A percentile compares a stretch with the other conserved stretches of the same genome.
phyloP scores from a whole-genome alignment of 1,139 yeast species.

The Candida smagusa region DNA sequence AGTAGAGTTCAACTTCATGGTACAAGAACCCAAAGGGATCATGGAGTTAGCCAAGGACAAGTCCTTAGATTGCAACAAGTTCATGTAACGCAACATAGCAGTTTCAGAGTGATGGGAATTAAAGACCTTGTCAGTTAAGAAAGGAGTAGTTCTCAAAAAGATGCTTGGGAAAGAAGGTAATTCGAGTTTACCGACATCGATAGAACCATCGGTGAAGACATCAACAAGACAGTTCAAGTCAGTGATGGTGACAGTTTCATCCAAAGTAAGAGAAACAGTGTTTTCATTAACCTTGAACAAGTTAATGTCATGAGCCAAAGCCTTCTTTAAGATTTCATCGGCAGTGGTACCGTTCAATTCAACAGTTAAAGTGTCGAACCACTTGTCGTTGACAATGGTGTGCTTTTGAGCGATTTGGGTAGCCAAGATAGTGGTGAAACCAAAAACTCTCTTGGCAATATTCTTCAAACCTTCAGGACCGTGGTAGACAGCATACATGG shows the following conservation, averaged over 20 bases:
- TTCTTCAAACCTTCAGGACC: conserved; percentile 86
- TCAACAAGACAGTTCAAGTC: conserved; percentile 60
- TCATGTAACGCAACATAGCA: conserved; percentile 86
- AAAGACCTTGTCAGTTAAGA: conserved; percentile 76
- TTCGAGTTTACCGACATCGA: conserved; percentile 18
- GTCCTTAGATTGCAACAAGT: conserved; percentile 82
- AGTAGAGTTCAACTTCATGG: conserved; percentile 95
- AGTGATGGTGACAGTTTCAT: conserved; percentile 71
- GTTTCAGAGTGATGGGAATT: conserved; percentile 91
- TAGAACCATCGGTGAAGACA: conserved; percentile 47
- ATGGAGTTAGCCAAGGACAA: conserved; percentile 90
- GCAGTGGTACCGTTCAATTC: conserved; percentile 50
- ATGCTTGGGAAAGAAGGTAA: conserved; percentile 55
- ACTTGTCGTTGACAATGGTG: conserved; percentile 53
- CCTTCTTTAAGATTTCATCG: conserved; percentile 52
- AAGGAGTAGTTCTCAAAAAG: conserved; percentile 57
- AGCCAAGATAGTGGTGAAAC: conserved; percentile 73
- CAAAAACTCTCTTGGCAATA: conserved; percentile 77
- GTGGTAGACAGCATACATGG: conserved; percentile 94
- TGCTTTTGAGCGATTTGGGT: conserved; percentile 47
- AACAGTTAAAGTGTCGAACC: conserved; percentile 88
- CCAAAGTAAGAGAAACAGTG: conserved; percentile 73
- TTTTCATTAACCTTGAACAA: conserved; percentile 63
- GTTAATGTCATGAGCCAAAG: conserved; percentile 70
- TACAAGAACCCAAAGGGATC: conserved; percentile 97